Conservation (phyloP, 441 rosid genomes). For the Corymbia calophylla region DNA sequence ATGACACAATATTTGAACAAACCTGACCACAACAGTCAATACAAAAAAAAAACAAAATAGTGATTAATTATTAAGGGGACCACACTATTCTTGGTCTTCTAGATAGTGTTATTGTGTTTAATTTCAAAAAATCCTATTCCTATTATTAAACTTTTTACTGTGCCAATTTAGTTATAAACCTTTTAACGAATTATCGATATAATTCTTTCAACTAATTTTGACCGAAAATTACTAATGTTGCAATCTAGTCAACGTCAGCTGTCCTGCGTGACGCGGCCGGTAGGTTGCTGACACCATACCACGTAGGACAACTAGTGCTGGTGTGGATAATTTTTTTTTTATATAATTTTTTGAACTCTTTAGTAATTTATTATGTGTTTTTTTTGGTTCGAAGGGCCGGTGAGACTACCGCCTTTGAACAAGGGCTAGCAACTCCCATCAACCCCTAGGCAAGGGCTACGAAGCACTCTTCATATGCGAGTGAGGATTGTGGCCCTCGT, state of each 20-base stretch:
- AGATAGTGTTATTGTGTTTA: not conserved
- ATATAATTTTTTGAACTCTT: no score
- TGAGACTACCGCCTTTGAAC: fast-evolving
- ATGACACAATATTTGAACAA: fast-evolving
- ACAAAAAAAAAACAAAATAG: not conserved
- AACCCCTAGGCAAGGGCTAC: not conserved
- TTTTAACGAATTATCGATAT: fast-evolving
- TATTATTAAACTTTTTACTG: fast-evolving
- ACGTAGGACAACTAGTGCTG: fast-evolving
- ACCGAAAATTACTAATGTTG: fast-evolving
- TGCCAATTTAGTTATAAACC: fast-evolving
- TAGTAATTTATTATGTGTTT: not conserved
- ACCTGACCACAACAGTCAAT: not conserved
- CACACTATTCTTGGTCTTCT: not conserved
- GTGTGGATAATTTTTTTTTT: fast-evolving
- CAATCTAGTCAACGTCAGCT: not conserved
- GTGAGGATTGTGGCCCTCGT: no score
- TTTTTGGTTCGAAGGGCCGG: not conserved
- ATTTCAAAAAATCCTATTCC: not conserved
- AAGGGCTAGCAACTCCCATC: not conserved
- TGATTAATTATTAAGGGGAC: not conserved
- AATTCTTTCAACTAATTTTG: fast-evolving
- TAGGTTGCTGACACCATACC: no score
- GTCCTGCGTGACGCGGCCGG: fast-evolving
- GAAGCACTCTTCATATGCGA: fast-evolving